phyloP scores from a whole-genome alignment of 169 alveolate species.

The Eimeria sp. region DNA sequence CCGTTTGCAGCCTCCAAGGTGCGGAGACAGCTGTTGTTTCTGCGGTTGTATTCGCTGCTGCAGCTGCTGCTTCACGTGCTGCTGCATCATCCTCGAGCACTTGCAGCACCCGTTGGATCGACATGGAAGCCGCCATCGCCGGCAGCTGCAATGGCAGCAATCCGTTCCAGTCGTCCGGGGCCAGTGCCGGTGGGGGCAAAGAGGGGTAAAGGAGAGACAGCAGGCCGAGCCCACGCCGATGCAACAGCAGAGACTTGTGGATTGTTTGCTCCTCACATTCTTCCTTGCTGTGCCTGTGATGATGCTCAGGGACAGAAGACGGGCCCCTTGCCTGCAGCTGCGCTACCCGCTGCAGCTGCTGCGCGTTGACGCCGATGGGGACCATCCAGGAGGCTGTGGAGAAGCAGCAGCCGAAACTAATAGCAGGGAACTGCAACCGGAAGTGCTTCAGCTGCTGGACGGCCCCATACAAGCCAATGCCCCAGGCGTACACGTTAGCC shows the following conservation, averaged over 20 bases:
- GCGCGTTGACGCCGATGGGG: conserved; percentile 58
- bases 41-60: background rate
- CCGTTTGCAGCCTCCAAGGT: conserved; percentile 51
- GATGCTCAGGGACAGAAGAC: background rate
- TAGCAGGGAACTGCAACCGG: conserved; percentile 69
- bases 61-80: conserved; percentile 66
- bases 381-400: conserved; percentile 64
- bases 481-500: conserved; percentile 43
- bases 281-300: background rate
- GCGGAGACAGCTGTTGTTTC: background rate
- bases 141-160: conserved; percentile 68
- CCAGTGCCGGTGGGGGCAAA: conserved; percentile 49
- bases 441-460: conserved; percentile 52
- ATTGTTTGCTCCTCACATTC: background rate
- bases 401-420: conserved; percentile 77
- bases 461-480: conserved; percentile 29
- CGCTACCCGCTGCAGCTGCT: conserved; percentile 48
- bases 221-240: conserved; percentile 28
- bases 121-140: conserved; percentile 42
- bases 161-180: conserved; percentile 42
- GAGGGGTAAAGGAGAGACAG: conserved; percentile 29
- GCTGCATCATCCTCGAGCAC: conserved; percentile 55
- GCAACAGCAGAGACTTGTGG: conserved; percentile 64
- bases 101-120: conserved; percentile 40
- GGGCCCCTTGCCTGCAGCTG: conserved; percentile 42